These are phyloP conservation scores for Botrytis tulipae DNA, from an alignment of 2,329 filamentous ascomycete species.

Conservation along the genomic window DNA sequence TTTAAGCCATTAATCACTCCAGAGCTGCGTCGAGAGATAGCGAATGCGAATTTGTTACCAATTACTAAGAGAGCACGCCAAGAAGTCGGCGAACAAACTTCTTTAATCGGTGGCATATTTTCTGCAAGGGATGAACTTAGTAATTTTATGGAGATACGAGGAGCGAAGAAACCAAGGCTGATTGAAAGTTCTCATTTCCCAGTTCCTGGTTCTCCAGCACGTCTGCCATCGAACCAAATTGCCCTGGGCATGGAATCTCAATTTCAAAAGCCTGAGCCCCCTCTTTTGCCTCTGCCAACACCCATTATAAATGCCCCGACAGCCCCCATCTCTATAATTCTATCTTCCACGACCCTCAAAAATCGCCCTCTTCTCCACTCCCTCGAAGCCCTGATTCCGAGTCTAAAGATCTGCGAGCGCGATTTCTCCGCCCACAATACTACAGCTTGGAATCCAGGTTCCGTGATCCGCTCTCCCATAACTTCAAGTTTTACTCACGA, in stretches of 20 bases:
- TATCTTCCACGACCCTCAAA: conserved; percentile 48
- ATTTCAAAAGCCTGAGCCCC: conserved; percentile 25
- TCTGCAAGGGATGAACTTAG: conserved; percentile 46
- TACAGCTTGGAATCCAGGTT: conserved; percentile 39
- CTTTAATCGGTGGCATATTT: conserved; percentile 35
- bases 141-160: conserved; percentile 51
- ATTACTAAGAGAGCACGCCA: conserved; percentile 28
- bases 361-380: conserved; percentile 49
- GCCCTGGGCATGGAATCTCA: background rate
- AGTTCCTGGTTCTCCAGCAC: background rate
- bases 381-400: conserved; percentile 50
- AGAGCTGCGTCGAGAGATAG: background rate
- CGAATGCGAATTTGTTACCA: conserved; percentile 1
- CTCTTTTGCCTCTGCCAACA: conserved; percentile 24
- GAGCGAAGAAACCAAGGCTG: conserved; percentile 37
- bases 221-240: background rate
- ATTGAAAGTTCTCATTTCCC: conserved; percentile 36
- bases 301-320: conserved; percentile 26
- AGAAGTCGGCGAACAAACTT: conserved; percentile 17
- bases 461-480: conserved; percentile 40
- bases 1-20: background rate
- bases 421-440: conserved; percentile 50
- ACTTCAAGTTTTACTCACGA: conserved; percentile 50
- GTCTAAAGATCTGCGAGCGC: conserved; percentile 57
- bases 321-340: conserved; percentile 46